phyloP scores from a whole-genome alignment of 1,284 basidiomycete genomes.

The Naganishia albida region DNA sequence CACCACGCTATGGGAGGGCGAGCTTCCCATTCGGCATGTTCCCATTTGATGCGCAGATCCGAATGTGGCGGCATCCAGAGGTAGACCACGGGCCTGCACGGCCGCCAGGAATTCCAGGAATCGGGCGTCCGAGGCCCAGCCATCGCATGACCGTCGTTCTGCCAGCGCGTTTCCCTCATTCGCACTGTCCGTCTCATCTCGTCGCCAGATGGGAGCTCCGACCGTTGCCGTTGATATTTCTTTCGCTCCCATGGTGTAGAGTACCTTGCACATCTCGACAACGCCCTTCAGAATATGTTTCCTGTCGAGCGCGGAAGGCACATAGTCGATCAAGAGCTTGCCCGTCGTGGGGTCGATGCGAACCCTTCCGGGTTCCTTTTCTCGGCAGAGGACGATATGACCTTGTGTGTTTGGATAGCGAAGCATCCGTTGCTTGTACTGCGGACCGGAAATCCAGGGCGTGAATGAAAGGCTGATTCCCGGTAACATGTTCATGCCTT shows the following conservation, averaged over 20 bases:
- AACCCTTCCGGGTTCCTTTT: constrained; percentile 46
- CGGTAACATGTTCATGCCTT: constrained; percentile 55
- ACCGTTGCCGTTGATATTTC: constrained; percentile 48
- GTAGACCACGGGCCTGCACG: constrained; percentile 3
- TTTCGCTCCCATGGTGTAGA: constrained; percentile 53
- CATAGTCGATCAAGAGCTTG: constrained; percentile 50
- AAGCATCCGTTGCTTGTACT: constrained; percentile 52
- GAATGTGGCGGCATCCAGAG: constrained; percentile 24
- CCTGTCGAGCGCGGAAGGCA: constrained; percentile 50
- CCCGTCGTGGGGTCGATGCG: constrained; percentile 43
- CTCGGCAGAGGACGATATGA: constrained; percentile 40
- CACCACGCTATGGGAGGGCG: constrained; percentile 48
- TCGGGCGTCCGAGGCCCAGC: constrained; percentile 23
- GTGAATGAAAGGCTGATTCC: constrained; percentile 47
- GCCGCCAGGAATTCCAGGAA: constrained; percentile 20
- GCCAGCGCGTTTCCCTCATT: background rate
- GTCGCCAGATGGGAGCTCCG: constrained; percentile 21
- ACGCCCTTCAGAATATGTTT: constrained; percentile 50
- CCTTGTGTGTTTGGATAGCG: constrained; percentile 38
- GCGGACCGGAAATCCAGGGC: constrained; percentile 46
- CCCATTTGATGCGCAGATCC: constrained; percentile 55
- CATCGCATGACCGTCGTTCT: background rate
- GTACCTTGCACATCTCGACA: constrained; percentile 50
- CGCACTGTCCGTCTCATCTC: background rate
- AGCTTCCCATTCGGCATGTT: constrained; percentile 48